A percentile compares a stretch with the other conserved stretches of the same genome.
Evolutionary conservation across 129 eudicot genomes (phyloP).

Genomic region (Sambucus nigra): DNA sequence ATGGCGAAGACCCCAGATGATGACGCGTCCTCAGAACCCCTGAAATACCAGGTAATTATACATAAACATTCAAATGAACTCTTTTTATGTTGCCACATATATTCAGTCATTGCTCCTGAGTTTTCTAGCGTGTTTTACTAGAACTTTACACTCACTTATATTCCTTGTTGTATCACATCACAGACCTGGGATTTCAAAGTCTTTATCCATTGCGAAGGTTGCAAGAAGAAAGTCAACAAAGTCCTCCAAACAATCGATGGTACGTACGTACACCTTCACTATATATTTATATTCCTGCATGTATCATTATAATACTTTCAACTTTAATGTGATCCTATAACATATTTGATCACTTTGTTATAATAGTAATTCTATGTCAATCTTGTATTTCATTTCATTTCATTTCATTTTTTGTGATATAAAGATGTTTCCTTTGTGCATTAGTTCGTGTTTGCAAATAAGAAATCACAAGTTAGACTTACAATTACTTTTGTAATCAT

Average conservation of each 20-base stretch:
- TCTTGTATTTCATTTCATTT: no score
- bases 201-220: slow-evolving; percentile 78
- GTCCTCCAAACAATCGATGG: slow-evolving; percentile 81
- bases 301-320: no score
- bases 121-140: no score
- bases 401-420: no score
- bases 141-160: neutral
- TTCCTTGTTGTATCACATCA: neutral
- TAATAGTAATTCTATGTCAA: no score
- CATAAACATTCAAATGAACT: neutral
- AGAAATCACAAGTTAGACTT: neutral
- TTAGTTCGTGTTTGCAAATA: no score
- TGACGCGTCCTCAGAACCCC: slow-evolving; percentile 11
- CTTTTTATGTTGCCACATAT: neutral
- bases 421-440: no score
- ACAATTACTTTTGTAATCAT: no score
- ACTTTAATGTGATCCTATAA: no score
- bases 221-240: slow-evolving; percentile 87
- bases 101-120: neutral
- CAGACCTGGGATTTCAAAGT: slow-evolving; percentile 74
- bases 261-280: slow-evolving; percentile 5
- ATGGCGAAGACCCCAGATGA: slow-evolving; percentile 23
- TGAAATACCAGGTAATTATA: slow-evolving; percentile 24
- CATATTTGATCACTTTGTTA: no score
- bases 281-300: no score